phyloP scores from a whole-genome alignment of 495 filamentous ascomycete species.

The Sphaerosporella brunnea region DNA sequence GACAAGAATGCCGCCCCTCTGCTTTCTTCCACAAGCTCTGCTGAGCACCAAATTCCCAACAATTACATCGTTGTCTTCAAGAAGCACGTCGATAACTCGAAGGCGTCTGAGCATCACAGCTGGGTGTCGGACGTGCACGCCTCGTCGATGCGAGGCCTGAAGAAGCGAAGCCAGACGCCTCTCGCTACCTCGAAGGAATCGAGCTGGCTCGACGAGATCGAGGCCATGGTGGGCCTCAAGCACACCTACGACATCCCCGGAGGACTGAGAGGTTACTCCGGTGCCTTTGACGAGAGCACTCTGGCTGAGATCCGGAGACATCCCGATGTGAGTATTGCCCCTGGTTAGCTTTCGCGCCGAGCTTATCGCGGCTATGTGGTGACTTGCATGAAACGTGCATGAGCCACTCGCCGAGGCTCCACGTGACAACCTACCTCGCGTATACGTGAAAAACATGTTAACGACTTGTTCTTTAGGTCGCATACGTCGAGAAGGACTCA shows the following conservation, averaged over 20 bases:
- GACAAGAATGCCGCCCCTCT: constrained; percentile 77
- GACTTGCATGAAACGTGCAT: constrained; percentile 4
- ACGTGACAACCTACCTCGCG: constrained; percentile 1
- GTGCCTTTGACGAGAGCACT: constrained; percentile 82
- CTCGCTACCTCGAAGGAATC: constrained; percentile 5
- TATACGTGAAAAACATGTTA: too few relatives aligned
- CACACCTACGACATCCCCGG: constrained; percentile 86
- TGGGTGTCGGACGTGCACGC: constrained; percentile 82
- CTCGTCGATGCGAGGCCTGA: constrained; percentile 53
- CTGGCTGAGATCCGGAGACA: constrained; percentile 90
- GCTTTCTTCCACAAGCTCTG: constrained; percentile 56
- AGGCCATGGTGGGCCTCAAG: constrained; percentile 70
- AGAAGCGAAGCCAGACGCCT: constrained; percentile 55
- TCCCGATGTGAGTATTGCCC: constrained; percentile 67
- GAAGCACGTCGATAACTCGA: constrained; percentile 57
- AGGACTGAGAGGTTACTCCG: constrained; percentile 66
- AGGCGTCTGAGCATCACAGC: constrained; percentile 58
- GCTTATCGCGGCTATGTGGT: constrained; percentile 7
- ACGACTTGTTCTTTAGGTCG: constrained; percentile 44
- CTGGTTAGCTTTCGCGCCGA: constrained; percentile 3
- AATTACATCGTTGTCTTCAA: constrained; percentile 98
- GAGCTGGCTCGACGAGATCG: constrained; percentile 28
- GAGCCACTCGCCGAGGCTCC: not conserved
- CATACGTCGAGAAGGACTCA: constrained; percentile 88
- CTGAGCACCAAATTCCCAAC: constrained; percentile 54